Percentiles rank a stretch among this genome's conserved stretches.
Conservation (phyloP, 2,329 filamentous ascomycete genomes). For the Penicillium sp. region DNA sequence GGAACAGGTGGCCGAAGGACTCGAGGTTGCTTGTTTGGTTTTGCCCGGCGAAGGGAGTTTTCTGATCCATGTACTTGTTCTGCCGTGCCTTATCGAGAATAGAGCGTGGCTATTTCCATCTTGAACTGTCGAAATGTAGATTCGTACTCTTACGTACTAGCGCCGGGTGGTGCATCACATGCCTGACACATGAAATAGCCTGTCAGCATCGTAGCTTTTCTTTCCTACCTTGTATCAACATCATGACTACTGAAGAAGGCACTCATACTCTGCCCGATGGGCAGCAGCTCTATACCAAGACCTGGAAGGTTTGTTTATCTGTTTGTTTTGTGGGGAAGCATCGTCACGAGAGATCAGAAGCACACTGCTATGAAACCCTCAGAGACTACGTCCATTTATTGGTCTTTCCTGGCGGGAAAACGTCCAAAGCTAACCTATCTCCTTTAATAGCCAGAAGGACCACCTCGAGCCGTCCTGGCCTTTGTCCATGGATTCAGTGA, state of each 20-base stretch:
- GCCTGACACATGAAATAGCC: background rate
- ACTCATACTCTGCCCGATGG: conserved; percentile 53
- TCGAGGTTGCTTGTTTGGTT: conserved; percentile 26
- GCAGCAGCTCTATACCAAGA: conserved; percentile 59
- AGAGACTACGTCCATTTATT: too few relatives aligned
- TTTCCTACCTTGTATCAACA: background rate
- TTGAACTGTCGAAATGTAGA: background rate
- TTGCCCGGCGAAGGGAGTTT: conserved; percentile 30
- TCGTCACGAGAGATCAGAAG: background rate
- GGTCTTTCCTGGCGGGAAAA: too few relatives aligned
- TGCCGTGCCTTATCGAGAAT: conserved; percentile 17
- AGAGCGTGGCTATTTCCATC: conserved; percentile 6
- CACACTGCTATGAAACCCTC: background rate
- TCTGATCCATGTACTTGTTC: conserved; percentile 33
- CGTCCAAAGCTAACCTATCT: background rate
- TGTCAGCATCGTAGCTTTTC: background rate
- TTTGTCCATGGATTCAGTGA: conserved; percentile 91
- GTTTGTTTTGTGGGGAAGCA: background rate
- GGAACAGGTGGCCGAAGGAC: conserved; percentile 27
- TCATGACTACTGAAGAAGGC: conserved; percentile 47
- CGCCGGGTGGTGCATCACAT: background rate
- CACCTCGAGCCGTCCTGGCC: conserved; percentile 67
- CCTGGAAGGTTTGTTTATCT: conserved; percentile 54
- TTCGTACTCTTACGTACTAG: background rate
- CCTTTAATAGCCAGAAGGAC: conserved; percentile 1